Evolutionary conservation across 2,329 filamentous ascomycete species (phyloP), one percentile per base, ranked within the genome.

Genomic region (Botrytis medusae): DNA sequence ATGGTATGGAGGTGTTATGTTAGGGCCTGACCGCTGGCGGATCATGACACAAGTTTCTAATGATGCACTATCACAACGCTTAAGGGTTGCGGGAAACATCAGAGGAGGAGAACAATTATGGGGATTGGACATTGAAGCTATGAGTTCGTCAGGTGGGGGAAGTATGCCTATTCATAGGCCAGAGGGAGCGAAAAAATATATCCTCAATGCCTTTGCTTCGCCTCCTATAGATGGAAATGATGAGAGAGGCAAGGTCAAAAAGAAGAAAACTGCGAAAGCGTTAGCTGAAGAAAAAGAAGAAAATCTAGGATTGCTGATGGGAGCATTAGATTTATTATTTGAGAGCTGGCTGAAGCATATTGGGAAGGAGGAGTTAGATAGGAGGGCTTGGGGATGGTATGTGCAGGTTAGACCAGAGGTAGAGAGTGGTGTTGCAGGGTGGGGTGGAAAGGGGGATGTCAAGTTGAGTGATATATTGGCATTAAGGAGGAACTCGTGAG

Each of bases 321-420:
- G 89, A 5, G 90, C 92, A 0, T 83, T 97, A 73, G 88, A 94
- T 75, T 80, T 93, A 32, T 81, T 97, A 1, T 94, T 90, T 78
- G 85, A 87, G 64, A 95, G 93, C 74, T 97, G 94, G 94, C 86
- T 87, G 1, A 82, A 84, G n/a, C 86, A 89, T 44, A 81, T 97
- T 48, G 85, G 82, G 40, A 83, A 83, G 6, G 85, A 87, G 25
- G 93, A 97, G 78, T 84, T 97, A 70, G 93, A 97, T 80, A 86
- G 87, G 75, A 87, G 90, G 74, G 92, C 93, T 29, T 97, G 93
- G 93, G 84, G 84, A 18, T 97, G 94, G 94, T 97, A 97, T 82
- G 85, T 92, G 2, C 86, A 88, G 34, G 89, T 95, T 32, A 85
- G 94, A 75, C 94, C 94, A 0, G 90, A 93, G 32, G 92, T 97